Conservation (phyloP, 768 basidiomycete species). For the Rhizopogon rudus region DNA sequence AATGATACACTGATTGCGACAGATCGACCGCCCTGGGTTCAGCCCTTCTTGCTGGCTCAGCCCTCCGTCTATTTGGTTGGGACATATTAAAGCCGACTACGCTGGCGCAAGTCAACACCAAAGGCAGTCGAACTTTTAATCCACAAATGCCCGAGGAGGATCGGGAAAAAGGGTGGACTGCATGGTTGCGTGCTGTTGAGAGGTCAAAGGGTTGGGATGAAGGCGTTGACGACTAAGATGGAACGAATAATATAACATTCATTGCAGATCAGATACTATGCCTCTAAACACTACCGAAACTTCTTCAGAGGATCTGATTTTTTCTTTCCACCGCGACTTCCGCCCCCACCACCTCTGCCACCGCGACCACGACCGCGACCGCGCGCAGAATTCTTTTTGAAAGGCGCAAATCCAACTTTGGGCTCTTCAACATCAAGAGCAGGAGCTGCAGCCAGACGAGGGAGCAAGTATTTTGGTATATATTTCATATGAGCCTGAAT, state of each 20-base stretch:
- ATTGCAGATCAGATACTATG: background rate
- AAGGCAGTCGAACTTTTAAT: constrained; percentile 67
- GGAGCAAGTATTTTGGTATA: constrained; percentile 89
- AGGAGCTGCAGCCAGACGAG: constrained; percentile 52
- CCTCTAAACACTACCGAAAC: constrained; percentile 37
- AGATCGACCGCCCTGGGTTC: constrained; percentile 95
- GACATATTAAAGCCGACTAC: constrained; percentile 81
- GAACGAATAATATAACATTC: background rate
- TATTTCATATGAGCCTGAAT: constrained; percentile 95
- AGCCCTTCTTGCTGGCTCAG: constrained; percentile 88
- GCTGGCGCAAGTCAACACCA: constrained; percentile 80
- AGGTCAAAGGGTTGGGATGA: constrained; percentile 81
- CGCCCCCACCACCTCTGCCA: constrained; percentile 28
- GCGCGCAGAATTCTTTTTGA: constrained; percentile 49
- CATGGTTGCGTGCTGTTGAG: constrained; percentile 89
- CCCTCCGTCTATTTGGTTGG: constrained; percentile 89
- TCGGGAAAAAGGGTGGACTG: constrained; percentile 62
- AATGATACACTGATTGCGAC: constrained; percentile 1
- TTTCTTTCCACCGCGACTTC: constrained; percentile 59
- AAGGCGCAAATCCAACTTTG: constrained; percentile 62
- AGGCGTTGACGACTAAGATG: constrained; percentile 29
- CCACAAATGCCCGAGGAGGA: constrained; percentile 49
- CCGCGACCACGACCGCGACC: constrained; percentile 53
- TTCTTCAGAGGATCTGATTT: constrained; percentile 82
- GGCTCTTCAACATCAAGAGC: constrained; percentile 38